Evolutionary conservation across 345 rosid species (phyloP).

Genomic region (Eucalyptus marginata): DNA sequence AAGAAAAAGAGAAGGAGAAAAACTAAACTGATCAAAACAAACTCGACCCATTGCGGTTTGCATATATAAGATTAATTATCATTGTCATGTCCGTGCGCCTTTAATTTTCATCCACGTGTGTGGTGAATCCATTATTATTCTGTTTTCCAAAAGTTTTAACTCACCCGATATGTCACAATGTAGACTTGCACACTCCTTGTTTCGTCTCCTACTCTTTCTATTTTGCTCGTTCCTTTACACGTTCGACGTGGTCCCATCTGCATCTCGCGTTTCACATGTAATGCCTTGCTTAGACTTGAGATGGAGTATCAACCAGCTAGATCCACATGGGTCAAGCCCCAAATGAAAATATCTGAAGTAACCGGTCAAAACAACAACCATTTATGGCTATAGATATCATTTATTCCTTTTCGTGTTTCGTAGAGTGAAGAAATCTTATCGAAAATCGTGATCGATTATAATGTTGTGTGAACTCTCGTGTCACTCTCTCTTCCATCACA

Average conservation of each 20-base stretch:
- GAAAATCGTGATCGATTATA: no score
- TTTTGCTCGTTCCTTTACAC: not conserved
- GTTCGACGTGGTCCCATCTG: not conserved
- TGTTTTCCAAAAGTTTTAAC: no score
- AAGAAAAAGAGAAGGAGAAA: not conserved
- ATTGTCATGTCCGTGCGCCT: not conserved
- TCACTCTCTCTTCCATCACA: not conserved
- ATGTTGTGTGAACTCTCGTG: not conserved
- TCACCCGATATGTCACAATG: no score
- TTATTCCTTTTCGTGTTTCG: no score
- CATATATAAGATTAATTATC: not conserved
- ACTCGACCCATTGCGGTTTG: not conserved
- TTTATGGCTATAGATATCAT: no score
- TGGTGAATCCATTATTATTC: no score
- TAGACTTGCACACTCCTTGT: not conserved
- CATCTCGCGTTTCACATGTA: not conserved
- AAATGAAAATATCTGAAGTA: not conserved
- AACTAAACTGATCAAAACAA: not conserved
- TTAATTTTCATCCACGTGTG: not conserved
- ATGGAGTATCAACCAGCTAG: not conserved
- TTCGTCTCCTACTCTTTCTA: not conserved
- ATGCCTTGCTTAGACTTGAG: not conserved
- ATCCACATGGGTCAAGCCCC: not conserved
- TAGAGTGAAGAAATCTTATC: no score
- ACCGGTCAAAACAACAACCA: fast-evolving